These are phyloP conservation scores for Salvia hispanica DNA, from an alignment of 257 asterid species.

Conservation along the genomic window DNA sequence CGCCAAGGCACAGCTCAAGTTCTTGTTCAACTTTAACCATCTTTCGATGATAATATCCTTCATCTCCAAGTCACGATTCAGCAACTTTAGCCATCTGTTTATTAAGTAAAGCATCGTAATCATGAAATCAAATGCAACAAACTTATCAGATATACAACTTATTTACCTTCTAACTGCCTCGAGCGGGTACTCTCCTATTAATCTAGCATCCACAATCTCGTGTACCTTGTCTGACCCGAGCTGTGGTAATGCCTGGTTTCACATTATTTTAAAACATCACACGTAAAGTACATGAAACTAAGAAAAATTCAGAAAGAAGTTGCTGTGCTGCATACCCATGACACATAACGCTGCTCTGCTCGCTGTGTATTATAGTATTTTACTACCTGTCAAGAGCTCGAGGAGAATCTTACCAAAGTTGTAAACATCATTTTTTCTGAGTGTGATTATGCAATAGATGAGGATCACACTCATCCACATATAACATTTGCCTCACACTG, in stretches of 20 bases:
- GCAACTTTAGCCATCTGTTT: constrained; percentile 51
- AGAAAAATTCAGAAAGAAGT: no score
- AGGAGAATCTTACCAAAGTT: constrained; percentile 36
- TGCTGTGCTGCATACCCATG: no score
- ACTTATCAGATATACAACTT: background rate
- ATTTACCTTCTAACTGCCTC: constrained; percentile 60
- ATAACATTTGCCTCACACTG: no score
- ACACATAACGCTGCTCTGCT: no score
- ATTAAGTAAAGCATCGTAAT: background rate
- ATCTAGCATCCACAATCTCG: constrained; percentile 48
- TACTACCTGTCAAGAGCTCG: constrained; percentile 36
- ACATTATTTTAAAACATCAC: no score
- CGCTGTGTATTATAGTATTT: no score
- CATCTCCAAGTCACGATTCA: constrained; percentile 38
- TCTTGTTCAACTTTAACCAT: no score
- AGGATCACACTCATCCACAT: no score
- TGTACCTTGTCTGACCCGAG: background rate
- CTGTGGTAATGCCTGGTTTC: background rate
- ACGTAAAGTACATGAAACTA: no score
- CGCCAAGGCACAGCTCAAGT: no score
- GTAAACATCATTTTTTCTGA: no score
- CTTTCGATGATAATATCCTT: background rate
- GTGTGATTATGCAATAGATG: no score
- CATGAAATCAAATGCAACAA: background rate
- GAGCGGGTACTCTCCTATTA: constrained; percentile 44